These are phyloP conservation scores for Exophiala sp. DNA, from an alignment of 2,329 filamentous ascomycete species.

Conservation along the genomic window DNA sequence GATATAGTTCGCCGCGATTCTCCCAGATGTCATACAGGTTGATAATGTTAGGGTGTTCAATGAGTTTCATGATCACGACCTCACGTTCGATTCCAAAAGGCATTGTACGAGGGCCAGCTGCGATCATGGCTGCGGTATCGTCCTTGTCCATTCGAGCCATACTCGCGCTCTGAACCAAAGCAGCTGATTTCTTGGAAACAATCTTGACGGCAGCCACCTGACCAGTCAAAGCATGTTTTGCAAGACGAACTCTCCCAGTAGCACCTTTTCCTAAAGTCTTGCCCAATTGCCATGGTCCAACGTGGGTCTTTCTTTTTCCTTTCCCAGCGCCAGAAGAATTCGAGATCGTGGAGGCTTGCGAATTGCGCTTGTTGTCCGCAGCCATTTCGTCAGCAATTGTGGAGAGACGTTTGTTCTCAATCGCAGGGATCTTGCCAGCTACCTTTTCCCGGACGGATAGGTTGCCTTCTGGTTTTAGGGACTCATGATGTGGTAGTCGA, in stretches of 20 bases:
- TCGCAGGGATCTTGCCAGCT: slow-evolving; percentile 4
- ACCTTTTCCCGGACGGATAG: slow-evolving; percentile 19
- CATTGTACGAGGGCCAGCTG: slow-evolving; percentile 65
- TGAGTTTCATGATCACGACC: slow-evolving; percentile 93
- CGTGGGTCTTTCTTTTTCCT: slow-evolving; percentile 63
- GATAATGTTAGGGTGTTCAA: slow-evolving; percentile 92
- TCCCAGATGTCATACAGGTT: slow-evolving; percentile 97
- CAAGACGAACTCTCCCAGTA: slow-evolving; percentile 81
- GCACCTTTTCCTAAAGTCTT: slow-evolving; percentile 86
- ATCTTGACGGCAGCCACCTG: slow-evolving; percentile 93
- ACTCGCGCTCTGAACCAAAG: slow-evolving; percentile 79
- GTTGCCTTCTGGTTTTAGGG: slow-evolving; percentile 30
- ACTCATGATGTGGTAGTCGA: slow-evolving; percentile 29
- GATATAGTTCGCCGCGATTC: slow-evolving; percentile 91
- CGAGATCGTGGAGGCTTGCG: slow-evolving; percentile 19
- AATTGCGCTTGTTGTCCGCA: slow-evolving; percentile 49
- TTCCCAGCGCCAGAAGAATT: slow-evolving; percentile 41
- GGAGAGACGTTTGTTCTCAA: slow-evolving; percentile 53
- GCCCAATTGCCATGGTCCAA: slow-evolving; percentile 92
- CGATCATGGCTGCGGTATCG: slow-evolving; percentile 54
- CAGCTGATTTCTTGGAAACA: slow-evolving; percentile 76
- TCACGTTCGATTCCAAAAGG: slow-evolving; percentile 90
- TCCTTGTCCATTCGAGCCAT: slow-evolving; percentile 76
- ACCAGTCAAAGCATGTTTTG: slow-evolving; percentile 72
- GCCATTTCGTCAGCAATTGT: slow-evolving; percentile 48